These are phyloP conservation scores for Saprolegnia diclina DNA, from an alignment of 352 stramenopile species.

Conservation along the genomic window DNA sequence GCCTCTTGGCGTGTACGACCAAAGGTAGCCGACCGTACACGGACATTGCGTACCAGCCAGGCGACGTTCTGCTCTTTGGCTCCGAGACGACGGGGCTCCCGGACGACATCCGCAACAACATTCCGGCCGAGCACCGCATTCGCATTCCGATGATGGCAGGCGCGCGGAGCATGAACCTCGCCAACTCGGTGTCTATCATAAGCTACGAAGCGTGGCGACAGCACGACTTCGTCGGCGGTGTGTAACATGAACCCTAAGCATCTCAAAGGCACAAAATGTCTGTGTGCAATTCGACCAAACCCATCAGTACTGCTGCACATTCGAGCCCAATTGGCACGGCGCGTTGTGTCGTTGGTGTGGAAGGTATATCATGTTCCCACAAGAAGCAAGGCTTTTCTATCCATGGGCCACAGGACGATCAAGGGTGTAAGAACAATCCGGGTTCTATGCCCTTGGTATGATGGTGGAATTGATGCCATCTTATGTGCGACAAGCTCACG, in stretches of 20 bases:
- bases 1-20: constrained; percentile 20
- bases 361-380: too few species aligned
- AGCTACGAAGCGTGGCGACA: constrained; percentile 26
- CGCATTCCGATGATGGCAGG: constrained; percentile 15
- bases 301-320: background rate
- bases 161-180: constrained; percentile 16
- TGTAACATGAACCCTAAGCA: background rate
- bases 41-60: background rate
- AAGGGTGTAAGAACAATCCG: too few species aligned
- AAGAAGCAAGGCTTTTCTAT: too few species aligned
- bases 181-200: constrained; percentile 22
- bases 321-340: too few species aligned
- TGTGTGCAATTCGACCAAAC: background rate
- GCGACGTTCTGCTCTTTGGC: constrained; percentile 16
- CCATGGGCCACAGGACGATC: too few species aligned
- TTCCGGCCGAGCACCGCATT: constrained; percentile 12
- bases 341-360: too few species aligned
- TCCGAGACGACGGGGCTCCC: constrained; percentile 16
- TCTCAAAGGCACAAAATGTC: too few species aligned
- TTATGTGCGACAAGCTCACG: too few species aligned
- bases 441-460: too few species aligned
- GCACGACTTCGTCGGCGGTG: constrained; percentile 14
- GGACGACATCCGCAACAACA: constrained; percentile 21
- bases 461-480: too few species aligned
- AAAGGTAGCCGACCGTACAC: constrained; percentile 20